Evolutionary conservation across 2,329 filamentous ascomycete genomes (phyloP).

Genomic region (Neofusicoccum sp.): DNA sequence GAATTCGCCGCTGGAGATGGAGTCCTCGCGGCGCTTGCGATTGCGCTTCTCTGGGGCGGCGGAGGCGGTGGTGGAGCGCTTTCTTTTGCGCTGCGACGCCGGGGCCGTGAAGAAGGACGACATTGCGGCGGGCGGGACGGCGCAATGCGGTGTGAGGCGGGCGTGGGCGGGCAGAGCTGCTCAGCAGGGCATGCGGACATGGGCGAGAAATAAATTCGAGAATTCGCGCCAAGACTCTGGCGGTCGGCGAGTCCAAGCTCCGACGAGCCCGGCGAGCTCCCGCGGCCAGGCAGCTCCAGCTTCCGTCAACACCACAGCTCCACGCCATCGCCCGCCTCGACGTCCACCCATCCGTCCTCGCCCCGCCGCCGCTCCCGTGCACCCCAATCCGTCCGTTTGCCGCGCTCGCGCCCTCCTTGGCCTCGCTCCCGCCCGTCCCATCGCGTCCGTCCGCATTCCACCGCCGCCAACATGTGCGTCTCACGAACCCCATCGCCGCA

Average conservation of each 20-base stretch:
- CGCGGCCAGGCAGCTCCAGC: constrained; percentile 21
- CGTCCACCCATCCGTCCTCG: not conserved
- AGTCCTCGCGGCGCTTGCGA: constrained; percentile 66
- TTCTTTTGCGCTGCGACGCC: constrained; percentile 86
- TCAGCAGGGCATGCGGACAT: not conserved
- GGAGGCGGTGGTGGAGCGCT: constrained; percentile 61
- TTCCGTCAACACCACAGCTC: constrained; percentile 20
- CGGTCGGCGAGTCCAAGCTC: constrained; percentile 19
- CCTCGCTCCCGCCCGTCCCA: not conserved
- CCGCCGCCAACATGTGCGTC: constrained; percentile 20
- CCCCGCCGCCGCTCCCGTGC: not conserved
- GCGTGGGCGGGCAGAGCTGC: not conserved
- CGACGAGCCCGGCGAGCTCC: constrained; percentile 12
- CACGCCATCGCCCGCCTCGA: not conserved
- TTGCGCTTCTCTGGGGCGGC: constrained; percentile 64
- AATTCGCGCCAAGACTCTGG: constrained; percentile 21
- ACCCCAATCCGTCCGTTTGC: not conserved
- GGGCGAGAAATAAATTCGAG: constrained; percentile 21
- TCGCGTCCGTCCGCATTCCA: not conserved
- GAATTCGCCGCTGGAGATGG: constrained; percentile 83
- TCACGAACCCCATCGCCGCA: not conserved
- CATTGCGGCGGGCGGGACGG: constrained; percentile 28
- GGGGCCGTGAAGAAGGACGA: constrained; percentile 88
- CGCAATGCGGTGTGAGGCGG: not conserved
- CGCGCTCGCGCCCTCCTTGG: not conserved